Evolutionary conservation across 2,329 filamentous ascomycete genomes (phyloP).

Genomic region (Colletotrichum horii): DNA sequence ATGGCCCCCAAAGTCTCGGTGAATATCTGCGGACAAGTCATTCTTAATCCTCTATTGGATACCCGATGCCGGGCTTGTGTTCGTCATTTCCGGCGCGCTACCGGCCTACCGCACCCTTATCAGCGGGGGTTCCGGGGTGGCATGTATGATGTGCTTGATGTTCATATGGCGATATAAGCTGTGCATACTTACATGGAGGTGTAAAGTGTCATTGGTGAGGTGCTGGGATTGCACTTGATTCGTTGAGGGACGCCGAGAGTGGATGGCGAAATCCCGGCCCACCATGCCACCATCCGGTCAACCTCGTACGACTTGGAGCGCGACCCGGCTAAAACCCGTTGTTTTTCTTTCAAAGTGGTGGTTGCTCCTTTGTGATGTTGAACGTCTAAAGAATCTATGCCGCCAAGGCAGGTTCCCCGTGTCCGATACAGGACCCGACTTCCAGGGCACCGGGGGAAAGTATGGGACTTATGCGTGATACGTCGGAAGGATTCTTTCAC

Average conservation of each 20-base stretch:
- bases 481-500: background rate
- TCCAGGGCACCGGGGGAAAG: background rate
- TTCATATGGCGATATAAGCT: background rate
- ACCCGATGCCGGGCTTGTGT: background rate
- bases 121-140: background rate
- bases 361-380: background rate
- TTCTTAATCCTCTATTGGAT: background rate
- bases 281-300: constrained; percentile 6
- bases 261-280: constrained; percentile 8
- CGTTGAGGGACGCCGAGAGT: background rate
- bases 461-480: background rate
- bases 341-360: background rate
- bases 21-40: background rate
- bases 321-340: background rate
- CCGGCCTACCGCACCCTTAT: background rate
- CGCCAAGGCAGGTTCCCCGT: background rate
- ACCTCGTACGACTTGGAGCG: background rate
- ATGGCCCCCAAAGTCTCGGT: background rate
- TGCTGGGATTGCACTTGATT: background rate
- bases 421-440: background rate
- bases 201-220: background rate
- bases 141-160: background rate
- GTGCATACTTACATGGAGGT: background rate
- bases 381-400: background rate
- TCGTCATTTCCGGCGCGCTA: background rate